These are phyloP conservation scores for Fagopyrum tataricum DNA, from an alignment of 148 eudicot genomes.

Conservation along the genomic window DNA sequence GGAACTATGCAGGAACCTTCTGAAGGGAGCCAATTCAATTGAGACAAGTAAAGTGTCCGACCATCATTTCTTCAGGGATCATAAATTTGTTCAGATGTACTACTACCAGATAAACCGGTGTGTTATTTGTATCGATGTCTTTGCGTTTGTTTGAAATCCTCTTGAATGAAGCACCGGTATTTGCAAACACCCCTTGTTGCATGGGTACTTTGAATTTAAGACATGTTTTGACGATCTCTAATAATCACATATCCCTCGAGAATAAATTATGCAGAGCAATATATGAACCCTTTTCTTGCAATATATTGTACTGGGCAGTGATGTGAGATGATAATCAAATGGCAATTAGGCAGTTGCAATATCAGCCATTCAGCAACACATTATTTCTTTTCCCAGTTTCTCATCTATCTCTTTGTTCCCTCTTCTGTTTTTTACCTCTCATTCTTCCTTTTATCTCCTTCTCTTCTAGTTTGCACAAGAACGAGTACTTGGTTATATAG, in stretches of 20 bases:
- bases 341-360: not conserved
- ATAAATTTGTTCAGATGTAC: slow-evolving; percentile 1
- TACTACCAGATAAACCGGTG: not conserved
- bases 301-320: not conserved
- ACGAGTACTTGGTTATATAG: not conserved
- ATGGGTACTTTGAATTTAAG: not conserved
- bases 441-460: not conserved
- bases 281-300: not conserved
- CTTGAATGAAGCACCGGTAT: not conserved
- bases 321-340: not conserved
- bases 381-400: not conserved
- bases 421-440: not conserved
- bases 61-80: not conserved
- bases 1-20: slow-evolving; percentile 7
- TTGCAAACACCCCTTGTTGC: not conserved
- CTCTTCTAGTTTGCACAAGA: not conserved
- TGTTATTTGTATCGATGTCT: slow-evolving; percentile 4
- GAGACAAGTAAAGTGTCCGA: slow-evolving; percentile 5
- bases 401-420: not conserved
- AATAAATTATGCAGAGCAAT: not conserved
- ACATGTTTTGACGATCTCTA: not conserved
- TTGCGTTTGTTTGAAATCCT: slow-evolving; percentile 1
- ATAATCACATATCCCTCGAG: not conserved
- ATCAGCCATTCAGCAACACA: not conserved
- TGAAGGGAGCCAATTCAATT: not conserved